Evolutionary conservation across 2,329 filamentous ascomycete species (phyloP).

Genomic region (Tolypocladium tropicale): DNA sequence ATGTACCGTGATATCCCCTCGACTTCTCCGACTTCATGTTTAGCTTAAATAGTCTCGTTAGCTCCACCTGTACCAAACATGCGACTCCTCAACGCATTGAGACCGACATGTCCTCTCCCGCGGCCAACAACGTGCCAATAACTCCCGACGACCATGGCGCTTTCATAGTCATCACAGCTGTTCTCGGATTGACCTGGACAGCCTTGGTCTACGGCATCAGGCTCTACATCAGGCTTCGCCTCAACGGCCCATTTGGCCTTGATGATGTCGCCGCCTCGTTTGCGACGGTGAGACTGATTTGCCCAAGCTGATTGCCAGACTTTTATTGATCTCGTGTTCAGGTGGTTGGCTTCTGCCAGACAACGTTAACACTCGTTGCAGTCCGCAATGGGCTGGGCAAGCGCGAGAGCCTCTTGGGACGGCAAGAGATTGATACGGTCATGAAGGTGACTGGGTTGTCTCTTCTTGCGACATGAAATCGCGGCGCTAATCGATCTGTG

Average conservation of each 20-base stretch:
- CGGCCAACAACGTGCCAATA: constrained; percentile 1
- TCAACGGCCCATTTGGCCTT: constrained; percentile 6
- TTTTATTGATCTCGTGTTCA: neutral
- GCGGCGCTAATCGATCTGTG: neutral
- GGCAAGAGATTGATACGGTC: neutral
- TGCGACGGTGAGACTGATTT: constrained; percentile 5
- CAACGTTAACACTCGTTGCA: constrained; percentile 1
- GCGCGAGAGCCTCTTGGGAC: neutral
- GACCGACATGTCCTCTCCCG: neutral
- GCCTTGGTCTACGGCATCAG: constrained; percentile 7
- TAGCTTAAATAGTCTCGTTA: neutral
- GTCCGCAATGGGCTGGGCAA: constrained; percentile 7
- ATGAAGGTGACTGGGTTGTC: constrained; percentile 3
- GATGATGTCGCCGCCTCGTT: constrained; percentile 6
- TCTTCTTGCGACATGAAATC: too few relatives aligned
- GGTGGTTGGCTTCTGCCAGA: constrained; percentile 5
- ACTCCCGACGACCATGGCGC: constrained; percentile 6
- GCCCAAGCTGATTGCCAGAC: too few relatives aligned
- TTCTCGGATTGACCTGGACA: constrained; percentile 8
- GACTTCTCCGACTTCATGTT: neutral
- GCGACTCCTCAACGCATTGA: neutral
- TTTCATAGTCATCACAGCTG: constrained; percentile 7
- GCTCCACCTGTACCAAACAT: neutral
- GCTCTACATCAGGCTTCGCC: constrained; percentile 6
- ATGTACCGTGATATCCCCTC: neutral